Base-by-base conservation (phyloP, 306 rosid species). In the Casuarina glauca region DNA sequence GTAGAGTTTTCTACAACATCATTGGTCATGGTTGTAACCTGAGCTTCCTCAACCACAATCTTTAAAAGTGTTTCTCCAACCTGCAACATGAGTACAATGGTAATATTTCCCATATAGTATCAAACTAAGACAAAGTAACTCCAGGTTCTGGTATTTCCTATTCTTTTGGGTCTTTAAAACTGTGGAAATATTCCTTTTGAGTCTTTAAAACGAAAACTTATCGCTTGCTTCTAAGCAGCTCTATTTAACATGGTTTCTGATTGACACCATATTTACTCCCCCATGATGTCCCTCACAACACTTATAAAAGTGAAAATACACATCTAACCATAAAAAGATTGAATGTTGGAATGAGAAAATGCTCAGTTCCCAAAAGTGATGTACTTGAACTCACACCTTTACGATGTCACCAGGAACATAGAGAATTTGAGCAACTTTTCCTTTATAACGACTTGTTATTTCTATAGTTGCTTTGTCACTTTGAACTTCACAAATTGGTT, bases 401-500 rank as follows among this genome's bases (percentile, higher is more conserved):
- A 95, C 92, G 79, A 95, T 89, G 78, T 95, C 91, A 69, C 99
- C 96, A 2, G 99, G 99, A 86, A 72, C 77, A 38, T 76, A 79
- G 44, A 89, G 88, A 81, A 91, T 70, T n/a, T 86, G 82, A 67
- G 84, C 78, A 76, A 93, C 80, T 80, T 82, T 92, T 81, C 99
- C 99, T 83, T 86, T 83, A 81, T 93, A 95, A 10, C 97, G 99
- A 76, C 99, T 92, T 3, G 99, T 93, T 75, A 95, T 95, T 84
- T 95, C 99, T 75, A 95, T 95, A 19, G 97, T 95, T 84, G 99
- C 99, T 88, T 95, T 95, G 82, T 95, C 99, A 78, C 99, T 95
- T 80, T 95, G 99, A 86, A 95, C 97, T 88, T 93, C 97, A 83
- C 99, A 91, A 41, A 95, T 87, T 35, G 91, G 97, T 81, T 95